phyloP scores from a whole-genome alignment of 106 monocot genomes.

The Narthecium ossifragum region DNA sequence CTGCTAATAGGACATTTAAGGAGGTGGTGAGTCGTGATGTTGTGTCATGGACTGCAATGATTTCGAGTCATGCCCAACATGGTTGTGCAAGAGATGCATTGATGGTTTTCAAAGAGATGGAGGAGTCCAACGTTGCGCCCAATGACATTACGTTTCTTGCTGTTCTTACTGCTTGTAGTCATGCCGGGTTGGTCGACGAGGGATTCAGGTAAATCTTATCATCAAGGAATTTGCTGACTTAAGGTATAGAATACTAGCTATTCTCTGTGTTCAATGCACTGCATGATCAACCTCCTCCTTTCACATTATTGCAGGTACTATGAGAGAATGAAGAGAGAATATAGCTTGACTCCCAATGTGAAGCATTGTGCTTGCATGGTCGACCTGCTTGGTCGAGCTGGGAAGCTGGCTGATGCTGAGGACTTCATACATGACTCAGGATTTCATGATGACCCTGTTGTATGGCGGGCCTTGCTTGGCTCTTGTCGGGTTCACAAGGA shows the following conservation, averaged over 20 bases:
- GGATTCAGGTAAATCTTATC: slow-evolving; percentile 33
- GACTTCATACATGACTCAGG: slow-evolving; percentile 33
- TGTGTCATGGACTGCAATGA: slow-evolving; percentile 56
- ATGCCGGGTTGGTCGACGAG: slow-evolving; percentile 48
- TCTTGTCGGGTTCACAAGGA: slow-evolving; percentile 42
- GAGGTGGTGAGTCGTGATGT: slow-evolving; percentile 47
- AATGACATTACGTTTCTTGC: slow-evolving; percentile 55
- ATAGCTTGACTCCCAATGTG: slow-evolving; percentile 39
- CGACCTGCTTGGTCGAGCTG: slow-evolving; percentile 49
- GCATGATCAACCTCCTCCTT: background rate
- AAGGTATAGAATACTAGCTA: too few relatives aligned
- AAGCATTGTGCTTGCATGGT: slow-evolving; percentile 59
- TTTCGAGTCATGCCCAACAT: slow-evolving; percentile 51
- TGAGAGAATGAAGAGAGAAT: slow-evolving; percentile 45
- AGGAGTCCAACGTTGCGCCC: slow-evolving; percentile 20
- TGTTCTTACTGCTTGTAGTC: slow-evolving; percentile 56
- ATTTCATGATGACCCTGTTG: slow-evolving; percentile 29
- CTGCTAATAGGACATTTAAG: slow-evolving; percentile 36
- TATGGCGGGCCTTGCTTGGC: slow-evolving; percentile 39
- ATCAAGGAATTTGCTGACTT: background rate
- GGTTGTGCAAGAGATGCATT: slow-evolving; percentile 54
- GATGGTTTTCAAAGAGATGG: slow-evolving; percentile 45
- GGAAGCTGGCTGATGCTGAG: slow-evolving; percentile 46
- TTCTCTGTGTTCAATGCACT: background rate
- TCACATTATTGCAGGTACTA: slow-evolving; percentile 31